phyloP scores from a whole-genome alignment of 1,139 yeast genomes.

The Taphrina confusa region DNA sequence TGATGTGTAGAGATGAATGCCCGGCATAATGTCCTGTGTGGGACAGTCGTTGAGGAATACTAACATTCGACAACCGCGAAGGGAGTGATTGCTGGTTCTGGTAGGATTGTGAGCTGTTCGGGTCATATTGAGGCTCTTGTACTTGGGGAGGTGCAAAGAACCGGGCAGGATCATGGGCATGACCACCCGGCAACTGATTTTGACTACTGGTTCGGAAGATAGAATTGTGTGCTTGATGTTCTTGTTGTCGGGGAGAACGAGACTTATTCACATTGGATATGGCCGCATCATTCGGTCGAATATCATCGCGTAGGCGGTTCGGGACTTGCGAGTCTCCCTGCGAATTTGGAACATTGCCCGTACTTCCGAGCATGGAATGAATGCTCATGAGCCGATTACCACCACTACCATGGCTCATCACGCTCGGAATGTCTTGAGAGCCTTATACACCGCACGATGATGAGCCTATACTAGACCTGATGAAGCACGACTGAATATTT shows the following conservation, averaged over 20 bases:
- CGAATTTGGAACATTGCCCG: neutral
- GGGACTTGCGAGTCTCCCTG: neutral
- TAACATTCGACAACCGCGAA: neutral
- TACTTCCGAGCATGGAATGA: constrained; percentile 18
- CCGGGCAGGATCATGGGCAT: constrained; percentile 16
- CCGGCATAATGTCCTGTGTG: no score
- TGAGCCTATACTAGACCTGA: no score
- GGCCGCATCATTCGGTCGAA: neutral
- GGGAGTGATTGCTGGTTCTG: neutral
- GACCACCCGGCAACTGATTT: neutral
- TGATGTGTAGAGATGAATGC: neutral
- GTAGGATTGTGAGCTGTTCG: neutral
- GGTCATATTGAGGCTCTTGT: neutral
- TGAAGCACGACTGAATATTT: no score
- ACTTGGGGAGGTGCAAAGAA: constrained; percentile 12
- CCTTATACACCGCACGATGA: no score
- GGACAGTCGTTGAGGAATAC: neutral
- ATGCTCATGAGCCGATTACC: constrained; percentile 21
- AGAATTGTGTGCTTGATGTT: neutral
- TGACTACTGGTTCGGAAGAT: neutral
- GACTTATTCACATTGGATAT: neutral
- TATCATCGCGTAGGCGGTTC: neutral
- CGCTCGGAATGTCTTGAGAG: no score
- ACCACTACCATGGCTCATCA: constrained; percentile 9
- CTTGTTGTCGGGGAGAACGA: constrained; percentile 10